phyloP scores from a whole-genome alignment of 78 protist species.

The Chrysochromulina tobinii region DNA sequence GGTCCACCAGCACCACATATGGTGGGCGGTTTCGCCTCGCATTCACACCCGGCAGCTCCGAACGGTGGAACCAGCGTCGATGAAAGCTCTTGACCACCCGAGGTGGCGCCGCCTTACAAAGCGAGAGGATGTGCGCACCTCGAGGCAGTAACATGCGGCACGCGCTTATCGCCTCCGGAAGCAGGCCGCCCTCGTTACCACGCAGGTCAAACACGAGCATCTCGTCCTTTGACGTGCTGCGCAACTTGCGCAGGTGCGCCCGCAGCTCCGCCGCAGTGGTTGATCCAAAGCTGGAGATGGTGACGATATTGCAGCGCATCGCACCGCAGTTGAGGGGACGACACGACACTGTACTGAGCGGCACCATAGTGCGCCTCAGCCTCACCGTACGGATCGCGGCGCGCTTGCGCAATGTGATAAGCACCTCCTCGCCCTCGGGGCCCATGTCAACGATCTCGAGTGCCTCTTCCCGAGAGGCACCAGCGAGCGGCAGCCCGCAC shows the following conservation, averaged over 20 bases:
- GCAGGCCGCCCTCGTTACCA: conserved; percentile 27
- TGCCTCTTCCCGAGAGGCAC: no score
- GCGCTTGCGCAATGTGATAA: no score
- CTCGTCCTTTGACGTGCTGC: background rate
- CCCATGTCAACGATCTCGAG: no score
- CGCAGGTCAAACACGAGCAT: conserved; percentile 39
- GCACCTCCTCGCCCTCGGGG: no score
- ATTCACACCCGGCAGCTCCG: background rate
- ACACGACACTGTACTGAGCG: no score
- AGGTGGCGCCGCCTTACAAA: background rate
- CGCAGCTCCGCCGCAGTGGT: background rate
- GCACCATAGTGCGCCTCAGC: no score
- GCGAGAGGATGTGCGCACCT: conserved; percentile 12
- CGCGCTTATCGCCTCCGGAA: background rate
- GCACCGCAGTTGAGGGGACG: no score
- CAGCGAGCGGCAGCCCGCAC: no score
- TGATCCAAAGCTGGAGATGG: background rate
- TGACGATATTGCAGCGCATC: background rate
- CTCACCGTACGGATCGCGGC: no score
- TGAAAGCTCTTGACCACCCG: background rate
- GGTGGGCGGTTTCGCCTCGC: background rate
- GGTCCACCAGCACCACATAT: background rate
- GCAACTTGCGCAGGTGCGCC: background rate
- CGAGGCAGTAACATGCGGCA: background rate
- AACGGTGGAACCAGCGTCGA: conserved; percentile 5